These are phyloP conservation scores for Botrytis cinerea DNA, from an alignment of 2,329 filamentous ascomycete genomes.

Conservation along the genomic window DNA sequence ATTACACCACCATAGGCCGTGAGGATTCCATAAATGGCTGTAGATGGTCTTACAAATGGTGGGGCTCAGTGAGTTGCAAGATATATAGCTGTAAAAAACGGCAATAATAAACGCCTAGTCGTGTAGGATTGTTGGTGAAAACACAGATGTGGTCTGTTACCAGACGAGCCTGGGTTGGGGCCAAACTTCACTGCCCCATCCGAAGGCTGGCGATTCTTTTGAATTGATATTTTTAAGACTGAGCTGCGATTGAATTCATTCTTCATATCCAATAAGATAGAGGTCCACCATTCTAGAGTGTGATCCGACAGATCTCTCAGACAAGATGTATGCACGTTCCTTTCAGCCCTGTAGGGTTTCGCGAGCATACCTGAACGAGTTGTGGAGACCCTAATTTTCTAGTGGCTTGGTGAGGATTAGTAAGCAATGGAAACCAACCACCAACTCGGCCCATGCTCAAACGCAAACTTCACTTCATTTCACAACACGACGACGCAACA, in stretches of 20 bases:
- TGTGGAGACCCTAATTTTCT: background rate
- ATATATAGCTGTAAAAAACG: too few relatives aligned
- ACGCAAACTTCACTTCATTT: background rate
- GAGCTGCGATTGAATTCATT: too few relatives aligned
- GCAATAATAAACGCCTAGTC: background rate
- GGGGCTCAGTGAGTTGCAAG: background rate
- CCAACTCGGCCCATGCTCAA: background rate
- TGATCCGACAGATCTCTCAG: background rate
- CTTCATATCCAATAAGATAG: background rate
- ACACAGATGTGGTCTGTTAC: background rate
- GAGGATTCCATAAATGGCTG: background rate
- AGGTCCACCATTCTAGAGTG: too few relatives aligned
- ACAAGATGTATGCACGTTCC: background rate
- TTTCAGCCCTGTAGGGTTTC: background rate
- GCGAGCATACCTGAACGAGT: background rate
- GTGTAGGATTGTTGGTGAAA: background rate
- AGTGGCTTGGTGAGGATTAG: background rate
- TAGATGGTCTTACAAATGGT: background rate
- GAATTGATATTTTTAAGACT: background rate
- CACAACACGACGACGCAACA: background rate
- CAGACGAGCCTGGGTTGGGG: background rate
- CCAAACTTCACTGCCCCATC: background rate
- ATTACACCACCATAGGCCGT: background rate
- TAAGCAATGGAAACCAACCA: background rate
- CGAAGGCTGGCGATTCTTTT: background rate